Conservation (phyloP, 305 asterid species). For the Solanum hybrid region DNA sequence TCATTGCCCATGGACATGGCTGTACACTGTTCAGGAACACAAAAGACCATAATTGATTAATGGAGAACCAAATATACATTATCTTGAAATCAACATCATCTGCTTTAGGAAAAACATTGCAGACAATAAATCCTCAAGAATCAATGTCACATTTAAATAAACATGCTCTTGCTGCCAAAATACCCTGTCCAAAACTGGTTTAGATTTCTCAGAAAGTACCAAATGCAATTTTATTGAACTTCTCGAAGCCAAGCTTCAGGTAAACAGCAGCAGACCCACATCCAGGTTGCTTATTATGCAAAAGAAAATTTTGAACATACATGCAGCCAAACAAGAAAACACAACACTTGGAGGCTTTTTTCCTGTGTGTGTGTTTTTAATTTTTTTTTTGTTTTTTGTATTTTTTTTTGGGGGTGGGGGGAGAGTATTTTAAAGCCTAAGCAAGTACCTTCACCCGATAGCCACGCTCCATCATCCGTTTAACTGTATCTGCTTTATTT, state of each 20-base stretch:
- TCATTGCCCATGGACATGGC: conserved; percentile 31
- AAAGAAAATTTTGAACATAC: background rate
- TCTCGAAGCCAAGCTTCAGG: background rate
- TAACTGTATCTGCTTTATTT: conserved; percentile 67
- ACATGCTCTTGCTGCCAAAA: background rate
- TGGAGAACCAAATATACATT: background rate
- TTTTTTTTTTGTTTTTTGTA: background rate
- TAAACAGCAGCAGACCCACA: background rate
- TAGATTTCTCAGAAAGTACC: background rate
- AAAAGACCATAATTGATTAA: conserved; percentile 7
- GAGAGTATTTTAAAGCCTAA: background rate
- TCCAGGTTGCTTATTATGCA: background rate
- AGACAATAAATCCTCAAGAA: background rate
- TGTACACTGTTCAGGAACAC: conserved; percentile 39
- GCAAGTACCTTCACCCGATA: conserved; percentile 71
- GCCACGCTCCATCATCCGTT: conserved; percentile 73
- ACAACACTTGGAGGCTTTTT: background rate
- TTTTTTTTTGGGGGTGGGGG: background rate
- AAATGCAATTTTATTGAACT: background rate
- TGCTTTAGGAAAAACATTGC: background rate
- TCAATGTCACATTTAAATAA: background rate
- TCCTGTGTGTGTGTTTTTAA: background rate
- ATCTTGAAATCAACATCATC: background rate
- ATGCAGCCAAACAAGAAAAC: background rate
- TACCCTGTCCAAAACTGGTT: background rate